These are phyloP conservation scores for Hygrocybe coccinea DNA, from an alignment of 768 basidiomycete genomes.

Conservation along the genomic window DNA sequence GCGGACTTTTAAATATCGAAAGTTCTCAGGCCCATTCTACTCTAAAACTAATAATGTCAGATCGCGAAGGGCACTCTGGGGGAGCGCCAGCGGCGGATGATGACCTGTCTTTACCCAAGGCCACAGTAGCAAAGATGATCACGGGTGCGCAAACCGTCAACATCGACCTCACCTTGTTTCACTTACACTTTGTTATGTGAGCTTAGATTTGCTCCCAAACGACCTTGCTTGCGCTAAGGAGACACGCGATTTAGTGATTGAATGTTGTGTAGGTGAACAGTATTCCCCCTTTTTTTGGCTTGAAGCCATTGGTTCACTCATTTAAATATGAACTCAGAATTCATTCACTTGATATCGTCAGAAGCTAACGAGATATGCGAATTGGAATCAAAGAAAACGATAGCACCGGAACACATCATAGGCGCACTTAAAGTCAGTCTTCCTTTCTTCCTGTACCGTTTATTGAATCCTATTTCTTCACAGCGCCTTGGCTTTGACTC, in stretches of 20 bases:
- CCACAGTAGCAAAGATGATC: constrained; percentile 97
- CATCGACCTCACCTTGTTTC: constrained; percentile 7
- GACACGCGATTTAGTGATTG: constrained; percentile 93
- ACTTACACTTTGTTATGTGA: constrained; percentile 6
- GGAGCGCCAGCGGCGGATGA: constrained; percentile 71
- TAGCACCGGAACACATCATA: constrained; percentile 96
- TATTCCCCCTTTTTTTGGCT: constrained; percentile 6
- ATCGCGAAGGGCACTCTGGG: constrained; percentile 73
- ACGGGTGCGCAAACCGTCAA: constrained; percentile 48
- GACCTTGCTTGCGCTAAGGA: constrained; percentile 92
- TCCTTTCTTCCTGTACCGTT: neutral
- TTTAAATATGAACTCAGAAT: constrained; percentile 54
- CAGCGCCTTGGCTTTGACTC: constrained; percentile 91
- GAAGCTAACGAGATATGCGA: constrained; percentile 99
- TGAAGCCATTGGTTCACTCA: neutral
- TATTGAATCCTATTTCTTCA: constrained; percentile 6
- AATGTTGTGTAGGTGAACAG: constrained; percentile 97
- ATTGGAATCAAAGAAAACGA: constrained; percentile 97
- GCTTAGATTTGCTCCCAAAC: constrained; percentile 77
- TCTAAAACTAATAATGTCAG: constrained; percentile 65
- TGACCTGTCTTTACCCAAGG: constrained; percentile 91
- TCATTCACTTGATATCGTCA: constrained; percentile 94
- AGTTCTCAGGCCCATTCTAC: neutral
- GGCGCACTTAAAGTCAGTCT: constrained; percentile 74
- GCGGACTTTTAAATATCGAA: constrained; percentile 30